Percentiles rank a stretch among this genome's conserved stretches.
Evolutionary conservation across 352 stramenopile species (phyloP).

Genomic region (Pythium rhizo-oryzae): DNA sequence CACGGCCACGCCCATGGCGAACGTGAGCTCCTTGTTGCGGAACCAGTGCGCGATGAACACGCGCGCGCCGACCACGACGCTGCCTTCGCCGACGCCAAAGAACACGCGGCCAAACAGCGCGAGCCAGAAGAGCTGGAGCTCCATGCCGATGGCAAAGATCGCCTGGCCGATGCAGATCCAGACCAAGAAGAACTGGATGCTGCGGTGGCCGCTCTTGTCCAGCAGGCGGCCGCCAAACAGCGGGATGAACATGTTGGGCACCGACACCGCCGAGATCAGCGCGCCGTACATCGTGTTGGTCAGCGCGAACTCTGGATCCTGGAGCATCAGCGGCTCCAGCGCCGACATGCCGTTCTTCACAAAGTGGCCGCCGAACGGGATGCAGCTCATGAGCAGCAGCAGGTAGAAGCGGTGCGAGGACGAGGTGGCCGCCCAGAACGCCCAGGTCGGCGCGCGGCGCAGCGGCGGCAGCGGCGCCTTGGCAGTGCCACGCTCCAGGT

Average conservation of each 20-base stretch:
- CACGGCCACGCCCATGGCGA: slow-evolving; percentile 88
- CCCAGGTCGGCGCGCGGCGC: too few relatives aligned
- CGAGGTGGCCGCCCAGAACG: too few relatives aligned
- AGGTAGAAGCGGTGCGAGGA: too few relatives aligned
- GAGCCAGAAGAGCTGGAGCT: slow-evolving; percentile 74
- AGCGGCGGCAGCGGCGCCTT: too few relatives aligned
- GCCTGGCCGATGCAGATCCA: slow-evolving; percentile 85
- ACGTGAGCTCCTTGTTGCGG: slow-evolving; percentile 80
- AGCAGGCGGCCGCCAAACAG: slow-evolving; percentile 78
- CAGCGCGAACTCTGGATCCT: slow-evolving; percentile 74
- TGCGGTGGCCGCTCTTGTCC: slow-evolving; percentile 77
- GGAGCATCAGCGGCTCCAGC: slow-evolving; percentile 79
- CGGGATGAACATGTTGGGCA: slow-evolving; percentile 85
- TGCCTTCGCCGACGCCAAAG: slow-evolving; percentile 82
- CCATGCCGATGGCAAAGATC: slow-evolving; percentile 79
- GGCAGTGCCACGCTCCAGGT: too few relatives aligned
- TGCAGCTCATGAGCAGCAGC: slow-evolving; percentile 13
- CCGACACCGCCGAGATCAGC: slow-evolving; percentile 76
- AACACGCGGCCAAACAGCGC: slow-evolving; percentile 82
- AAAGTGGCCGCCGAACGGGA: slow-evolving; percentile 87
- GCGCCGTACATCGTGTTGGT: slow-evolving; percentile 87
- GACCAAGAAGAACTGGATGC: slow-evolving; percentile 77
- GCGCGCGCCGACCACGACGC: slow-evolving; percentile 76
- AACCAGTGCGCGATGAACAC: slow-evolving; percentile 88
- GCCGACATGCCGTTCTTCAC: slow-evolving; percentile 89